Percentiles rank a stretch among this genome's conserved stretches.
These are phyloP conservation scores for Colletotrichum higginsianum DNA, from an alignment of 2,329 filamentous ascomycete species.

Conservation along the genomic window DNA sequence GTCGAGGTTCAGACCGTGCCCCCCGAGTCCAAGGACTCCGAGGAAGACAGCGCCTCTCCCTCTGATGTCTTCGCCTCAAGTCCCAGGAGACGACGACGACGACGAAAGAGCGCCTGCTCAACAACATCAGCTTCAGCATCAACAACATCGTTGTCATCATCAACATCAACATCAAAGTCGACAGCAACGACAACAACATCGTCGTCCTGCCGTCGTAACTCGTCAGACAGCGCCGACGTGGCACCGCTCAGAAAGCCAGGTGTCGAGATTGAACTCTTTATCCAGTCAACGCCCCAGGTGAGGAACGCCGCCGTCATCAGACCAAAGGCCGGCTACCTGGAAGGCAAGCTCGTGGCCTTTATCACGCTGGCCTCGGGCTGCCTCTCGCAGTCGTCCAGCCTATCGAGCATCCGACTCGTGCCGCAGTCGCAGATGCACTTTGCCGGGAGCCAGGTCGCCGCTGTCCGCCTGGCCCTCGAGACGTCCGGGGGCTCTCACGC, in stretches of 20 bases:
- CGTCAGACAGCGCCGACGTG: constrained; percentile 32
- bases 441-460: constrained; percentile 59
- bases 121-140: constrained; percentile 4
- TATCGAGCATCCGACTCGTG: constrained; percentile 53
- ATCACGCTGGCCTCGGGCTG: constrained; percentile 56
- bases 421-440: constrained; percentile 56
- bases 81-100: background rate
- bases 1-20: constrained; percentile 6
- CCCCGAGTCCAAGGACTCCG: constrained; percentile 34
- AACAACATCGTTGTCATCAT: no score
- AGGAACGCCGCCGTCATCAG: constrained; percentile 59
- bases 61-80: constrained; percentile 44
- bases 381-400: constrained; percentile 44
- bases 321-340: constrained; percentile 65
- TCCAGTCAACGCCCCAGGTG: constrained; percentile 58
- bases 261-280: constrained; percentile 45
- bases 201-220: constrained; percentile 13
- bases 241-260: constrained; percentile 24
- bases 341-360: constrained; percentile 64
- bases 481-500: constrained; percentile 49
- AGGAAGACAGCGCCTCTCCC: constrained; percentile 32
- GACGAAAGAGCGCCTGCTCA: constrained; percentile 37
- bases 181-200: no score
- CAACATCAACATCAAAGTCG: no score
- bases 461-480: constrained; percentile 51